These are phyloP conservation scores for Glycyrrhiza uralensis DNA, from an alignment of 306 rosid species.

Conservation along the genomic window DNA sequence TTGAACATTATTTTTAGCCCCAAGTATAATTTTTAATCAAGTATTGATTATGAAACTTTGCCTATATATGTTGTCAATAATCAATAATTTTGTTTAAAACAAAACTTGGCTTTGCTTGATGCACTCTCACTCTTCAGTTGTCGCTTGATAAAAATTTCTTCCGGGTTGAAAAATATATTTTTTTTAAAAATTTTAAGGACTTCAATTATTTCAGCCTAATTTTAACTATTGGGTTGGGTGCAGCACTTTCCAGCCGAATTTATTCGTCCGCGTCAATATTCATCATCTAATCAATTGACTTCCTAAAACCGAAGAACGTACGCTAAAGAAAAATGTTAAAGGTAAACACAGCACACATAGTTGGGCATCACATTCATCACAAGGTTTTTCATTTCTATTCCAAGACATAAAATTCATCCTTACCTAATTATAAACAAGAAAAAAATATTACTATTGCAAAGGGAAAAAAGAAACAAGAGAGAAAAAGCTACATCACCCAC, in stretches of 20 bases:
- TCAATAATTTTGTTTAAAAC: not conserved
- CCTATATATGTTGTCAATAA: not conserved
- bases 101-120: not conserved
- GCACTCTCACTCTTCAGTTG: not conserved
- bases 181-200: not conserved
- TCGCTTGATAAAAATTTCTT: not conserved
- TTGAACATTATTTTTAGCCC: too few species aligned
- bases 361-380: not conserved
- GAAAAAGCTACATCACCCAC: not conserved
- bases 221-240: not conserved
- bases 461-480: not conserved
- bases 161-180: not conserved
- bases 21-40: not conserved
- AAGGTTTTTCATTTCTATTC: not conserved
- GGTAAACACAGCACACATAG: not conserved
- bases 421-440: not conserved
- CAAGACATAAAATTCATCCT: not conserved
- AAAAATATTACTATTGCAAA: not conserved
- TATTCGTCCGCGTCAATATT: not conserved
- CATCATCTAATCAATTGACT: conserved; percentile 11
- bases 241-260: not conserved
- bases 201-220: not conserved
- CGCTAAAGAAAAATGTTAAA: not conserved
- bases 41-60: not conserved
- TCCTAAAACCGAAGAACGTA: not conserved